Conservation (phyloP, 108 stramenopile genomes). For the Parietichytrium sp. region DNA sequence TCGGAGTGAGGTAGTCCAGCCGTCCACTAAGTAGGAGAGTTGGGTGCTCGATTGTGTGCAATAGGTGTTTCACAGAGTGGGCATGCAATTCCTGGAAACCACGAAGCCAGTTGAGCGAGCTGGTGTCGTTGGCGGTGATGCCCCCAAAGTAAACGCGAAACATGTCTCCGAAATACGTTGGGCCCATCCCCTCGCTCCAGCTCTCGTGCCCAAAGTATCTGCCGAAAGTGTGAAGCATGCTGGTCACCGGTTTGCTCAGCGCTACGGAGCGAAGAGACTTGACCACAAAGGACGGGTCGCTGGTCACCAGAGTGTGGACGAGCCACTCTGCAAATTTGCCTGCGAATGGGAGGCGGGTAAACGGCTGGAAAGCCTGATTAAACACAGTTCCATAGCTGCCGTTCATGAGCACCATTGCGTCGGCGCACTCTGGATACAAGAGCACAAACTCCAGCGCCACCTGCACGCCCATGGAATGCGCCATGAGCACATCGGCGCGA, state of each 20-base stretch:
- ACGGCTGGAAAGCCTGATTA: background rate
- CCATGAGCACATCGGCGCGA: background rate
- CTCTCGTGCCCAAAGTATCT: background rate
- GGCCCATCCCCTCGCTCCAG: background rate
- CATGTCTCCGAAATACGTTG: background rate
- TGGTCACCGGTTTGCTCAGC: background rate
- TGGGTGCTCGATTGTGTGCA: constrained; percentile 10
- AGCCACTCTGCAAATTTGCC: background rate
- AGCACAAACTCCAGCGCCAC: constrained; percentile 8
- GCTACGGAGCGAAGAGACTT: background rate
- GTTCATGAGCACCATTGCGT: constrained; percentile 22
- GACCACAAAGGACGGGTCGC: background rate
- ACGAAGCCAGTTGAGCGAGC: background rate
- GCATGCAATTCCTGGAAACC: constrained; percentile 24
- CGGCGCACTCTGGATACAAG: background rate
- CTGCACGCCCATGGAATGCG: constrained; percentile 27
- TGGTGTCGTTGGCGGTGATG: background rate
- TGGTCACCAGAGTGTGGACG: background rate
- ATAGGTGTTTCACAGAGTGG: constrained; percentile 21
- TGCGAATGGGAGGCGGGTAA: background rate
- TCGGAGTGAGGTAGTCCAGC: constrained; percentile 20
- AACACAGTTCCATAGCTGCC: background rate
- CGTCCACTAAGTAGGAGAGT: background rate
- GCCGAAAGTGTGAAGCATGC: background rate
- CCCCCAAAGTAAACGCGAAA: background rate